A percentile compares a stretch with the other conserved stretches of the same genome.
Evolutionary conservation across 2,329 filamentous ascomycete genomes (phyloP).

Genomic region (Fusarium cyanostomum): DNA sequence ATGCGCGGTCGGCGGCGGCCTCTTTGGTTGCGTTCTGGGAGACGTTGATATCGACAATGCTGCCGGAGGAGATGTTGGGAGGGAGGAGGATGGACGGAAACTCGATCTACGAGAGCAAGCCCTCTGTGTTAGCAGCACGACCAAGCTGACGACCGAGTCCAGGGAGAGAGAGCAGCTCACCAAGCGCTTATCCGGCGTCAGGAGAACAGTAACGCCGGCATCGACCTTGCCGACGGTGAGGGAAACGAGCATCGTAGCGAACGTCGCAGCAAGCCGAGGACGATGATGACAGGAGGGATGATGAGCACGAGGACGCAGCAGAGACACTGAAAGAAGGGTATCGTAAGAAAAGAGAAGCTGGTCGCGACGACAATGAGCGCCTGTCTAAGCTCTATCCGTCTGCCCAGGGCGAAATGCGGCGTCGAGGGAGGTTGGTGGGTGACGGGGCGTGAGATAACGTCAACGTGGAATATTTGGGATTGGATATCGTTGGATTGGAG

Average conservation of each 20-base stretch:
- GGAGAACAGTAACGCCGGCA: constrained; percentile 93
- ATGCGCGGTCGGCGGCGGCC: constrained; percentile 75
- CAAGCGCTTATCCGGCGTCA: constrained; percentile 96
- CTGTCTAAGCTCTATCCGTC: neutral
- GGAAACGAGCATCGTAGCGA: constrained; percentile 84
- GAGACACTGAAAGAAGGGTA: constrained; percentile 9
- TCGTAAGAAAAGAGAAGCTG: constrained; percentile 2
- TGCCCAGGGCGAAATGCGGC: neutral
- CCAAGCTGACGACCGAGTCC: neutral
- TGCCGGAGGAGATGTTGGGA: constrained; percentile 92
- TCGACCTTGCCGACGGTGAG: constrained; percentile 99
- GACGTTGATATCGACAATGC: constrained; percentile 97
- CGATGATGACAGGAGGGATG: constrained; percentile 3
- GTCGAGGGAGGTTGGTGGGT: constrained; percentile 10
- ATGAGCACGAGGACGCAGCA: constrained; percentile 5
- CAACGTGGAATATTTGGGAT: constrained; percentile 25
- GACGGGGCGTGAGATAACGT: constrained; percentile 21
- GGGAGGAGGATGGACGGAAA: constrained; percentile 98
- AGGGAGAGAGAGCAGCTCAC: constrained; percentile 62
- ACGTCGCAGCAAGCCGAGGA: constrained; percentile 26
- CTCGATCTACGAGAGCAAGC: constrained; percentile 75
- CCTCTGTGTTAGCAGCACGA: constrained; percentile 33
- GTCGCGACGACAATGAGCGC: neutral
- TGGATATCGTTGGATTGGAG: no score
- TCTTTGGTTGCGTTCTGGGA: constrained; percentile 86